Base-by-base conservation (phyloP, 1,284 basidiomycete genomes). In the Cystobasidium sp. region DNA sequence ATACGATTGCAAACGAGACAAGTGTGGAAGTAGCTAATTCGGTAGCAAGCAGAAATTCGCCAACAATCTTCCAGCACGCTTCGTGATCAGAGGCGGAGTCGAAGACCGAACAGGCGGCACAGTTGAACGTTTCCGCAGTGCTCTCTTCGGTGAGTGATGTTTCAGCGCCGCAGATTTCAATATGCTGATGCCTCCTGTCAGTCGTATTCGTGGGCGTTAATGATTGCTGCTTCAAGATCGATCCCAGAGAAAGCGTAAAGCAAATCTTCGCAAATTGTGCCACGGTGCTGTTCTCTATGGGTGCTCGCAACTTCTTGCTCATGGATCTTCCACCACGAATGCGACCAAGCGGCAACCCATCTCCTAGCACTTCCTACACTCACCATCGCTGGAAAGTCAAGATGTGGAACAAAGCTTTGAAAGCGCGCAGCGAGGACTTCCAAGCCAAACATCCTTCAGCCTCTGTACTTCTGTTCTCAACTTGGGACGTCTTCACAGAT, bases 251-350 rank as follows among this genome's bases (percentile, higher is more conserved):
- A 9, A 22, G 18, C 20, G 65, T 67, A 18, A 31, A 18, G 18
- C n/a, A 16, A 4, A 31, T 67, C 7, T 67, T 67, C 31, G 49
- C 14, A 22, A 47, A 41, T 37, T 16, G 47, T 14, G 53, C 53
- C n/a, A 18, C 22, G 5, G 20, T 49, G 16, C 65, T 67, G 14
- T 67, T 52, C 65, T 9, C 2, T 8, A 16, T 16, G 3, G 65
- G 65, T 9, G 65, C 65, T 24, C 65, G 65, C 47, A 51, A 55
- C 39, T 67, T 67, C 51, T 31, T 67, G 14, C 51, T 67, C n/a
- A 52, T 67, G 47, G 41, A 55, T 24, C 9, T 22, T 14, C 65
- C 65, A 16, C 51, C 65, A 16, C 65, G 65, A 6, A 51, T 67
- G n/a, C 46, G 49, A 37, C 20, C 46, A 31, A 24, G 14, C 14